Conservation (phyloP, 192 early-diverging fungal species). For the Backusella luteola region DNA sequence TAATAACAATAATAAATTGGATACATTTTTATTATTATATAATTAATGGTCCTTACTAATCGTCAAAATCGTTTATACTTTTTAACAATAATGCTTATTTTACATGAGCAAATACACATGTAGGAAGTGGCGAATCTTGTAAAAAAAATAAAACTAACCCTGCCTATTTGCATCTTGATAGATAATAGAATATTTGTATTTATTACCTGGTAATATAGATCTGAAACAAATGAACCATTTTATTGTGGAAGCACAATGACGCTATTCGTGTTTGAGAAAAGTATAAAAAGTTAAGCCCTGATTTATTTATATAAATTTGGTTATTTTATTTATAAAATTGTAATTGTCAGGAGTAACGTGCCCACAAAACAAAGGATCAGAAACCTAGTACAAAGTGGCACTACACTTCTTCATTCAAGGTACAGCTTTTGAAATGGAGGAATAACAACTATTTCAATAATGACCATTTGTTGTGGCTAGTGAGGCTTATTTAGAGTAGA, state of each 20-base stretch:
- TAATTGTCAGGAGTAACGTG: background rate
- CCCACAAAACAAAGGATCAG: background rate
- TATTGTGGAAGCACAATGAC: conserved; percentile 7
- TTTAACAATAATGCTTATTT: no score
- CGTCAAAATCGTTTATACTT: no score
- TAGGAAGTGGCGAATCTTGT: background rate
- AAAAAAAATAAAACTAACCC: background rate
- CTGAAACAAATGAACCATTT: background rate
- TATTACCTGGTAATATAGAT: background rate
- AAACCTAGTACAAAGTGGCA: background rate
- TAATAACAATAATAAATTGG: no score
- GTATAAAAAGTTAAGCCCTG: background rate
- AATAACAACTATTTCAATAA: background rate
- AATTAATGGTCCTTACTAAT: no score
- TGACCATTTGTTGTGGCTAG: background rate
- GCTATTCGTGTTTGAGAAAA: conserved; percentile 6
- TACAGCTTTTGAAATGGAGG: background rate
- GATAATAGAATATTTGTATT: background rate
- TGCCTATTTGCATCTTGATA: background rate
- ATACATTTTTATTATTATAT: no score
- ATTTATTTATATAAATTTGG: background rate
- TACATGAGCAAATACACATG: background rate
- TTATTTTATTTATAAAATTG: background rate
- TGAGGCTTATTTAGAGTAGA: background rate
- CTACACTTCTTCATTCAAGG: background rate